These are phyloP conservation scores for Tylopilus balloui DNA, from an alignment of 768 basidiomycete genomes.

Conservation along the genomic window DNA sequence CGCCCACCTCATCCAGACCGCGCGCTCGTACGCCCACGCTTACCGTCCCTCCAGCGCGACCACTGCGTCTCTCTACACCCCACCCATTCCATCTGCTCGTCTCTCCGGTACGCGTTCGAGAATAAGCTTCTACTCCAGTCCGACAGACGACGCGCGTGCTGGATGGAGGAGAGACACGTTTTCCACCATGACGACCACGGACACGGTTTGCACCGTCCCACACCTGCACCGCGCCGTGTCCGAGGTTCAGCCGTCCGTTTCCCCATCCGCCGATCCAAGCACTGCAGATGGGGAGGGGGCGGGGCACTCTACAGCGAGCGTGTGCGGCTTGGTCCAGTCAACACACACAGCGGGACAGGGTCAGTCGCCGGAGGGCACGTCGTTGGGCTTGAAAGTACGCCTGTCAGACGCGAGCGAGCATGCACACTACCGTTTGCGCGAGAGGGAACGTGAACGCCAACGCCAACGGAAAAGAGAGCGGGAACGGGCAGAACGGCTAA, in stretches of 20 bases:
- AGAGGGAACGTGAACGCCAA: constrained; percentile 18
- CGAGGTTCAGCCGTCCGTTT: not conserved
- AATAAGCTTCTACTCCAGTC: constrained; percentile 5
- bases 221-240: constrained; percentile 3
- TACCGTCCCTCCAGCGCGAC: constrained; percentile 12
- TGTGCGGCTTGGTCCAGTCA: not conserved
- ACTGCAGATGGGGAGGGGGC: too few relatives aligned
- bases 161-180: constrained; percentile 14
- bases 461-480: not conserved
- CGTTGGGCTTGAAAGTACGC: constrained; percentile 17
- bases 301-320: not conserved
- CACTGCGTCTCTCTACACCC: constrained; percentile 16
- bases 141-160: not conserved
- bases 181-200: constrained; percentile 20
- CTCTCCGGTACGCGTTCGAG: constrained; percentile 15
- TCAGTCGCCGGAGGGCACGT: constrained; percentile 1
- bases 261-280: not conserved
- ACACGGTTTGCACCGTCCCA: constrained; percentile 4
- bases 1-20: constrained; percentile 15
- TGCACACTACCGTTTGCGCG: constrained; percentile 17
- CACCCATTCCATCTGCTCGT: constrained; percentile 3
- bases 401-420: constrained; percentile 26
- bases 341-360: not conserved
- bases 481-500: not conserved
- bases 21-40: constrained; percentile 14